These are phyloP conservation scores for Backusella liffmaniae DNA, from an alignment of 192 early-diverging fungal genomes.

Conservation along the genomic window DNA sequence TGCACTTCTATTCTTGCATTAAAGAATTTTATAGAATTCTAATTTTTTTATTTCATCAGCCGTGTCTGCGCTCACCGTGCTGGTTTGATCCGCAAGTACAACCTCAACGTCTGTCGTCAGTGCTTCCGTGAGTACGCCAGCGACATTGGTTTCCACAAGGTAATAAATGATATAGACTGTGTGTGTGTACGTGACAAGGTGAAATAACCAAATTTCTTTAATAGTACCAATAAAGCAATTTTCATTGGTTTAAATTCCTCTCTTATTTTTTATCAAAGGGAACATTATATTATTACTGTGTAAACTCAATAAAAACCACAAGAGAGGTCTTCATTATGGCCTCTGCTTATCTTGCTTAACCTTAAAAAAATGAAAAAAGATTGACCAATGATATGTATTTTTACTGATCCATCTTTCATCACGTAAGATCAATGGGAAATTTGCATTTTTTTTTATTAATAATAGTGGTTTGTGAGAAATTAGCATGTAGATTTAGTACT, in stretches of 20 bases:
- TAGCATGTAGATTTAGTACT: background rate
- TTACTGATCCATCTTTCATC: background rate
- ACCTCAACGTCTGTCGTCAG: conserved; percentile 98
- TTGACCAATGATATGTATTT: background rate
- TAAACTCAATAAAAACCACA: background rate
- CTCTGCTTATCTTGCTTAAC: background rate
- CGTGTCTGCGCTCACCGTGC: conserved; percentile 98
- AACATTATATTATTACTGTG: background rate
- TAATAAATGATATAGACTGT: conserved; percentile 32
- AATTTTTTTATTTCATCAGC: conserved; percentile 44
- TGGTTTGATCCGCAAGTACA: conserved; percentile 99
- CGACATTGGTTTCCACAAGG: conserved; percentile 99
- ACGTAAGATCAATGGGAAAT: background rate
- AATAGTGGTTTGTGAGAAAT: background rate
- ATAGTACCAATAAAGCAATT: background rate
- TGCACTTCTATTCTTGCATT: background rate
- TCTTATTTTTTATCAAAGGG: background rate
- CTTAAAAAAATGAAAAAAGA: background rate
- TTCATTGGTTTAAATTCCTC: background rate
- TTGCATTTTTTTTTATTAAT: background rate
- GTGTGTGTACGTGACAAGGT: background rate
- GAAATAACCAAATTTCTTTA: background rate
- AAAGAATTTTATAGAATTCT: background rate
- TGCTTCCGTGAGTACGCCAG: conserved; percentile 99
- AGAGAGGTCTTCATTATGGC: background rate